Percentiles rank a stretch among this genome's conserved stretches.
phyloP scores from a whole-genome alignment of 2,329 filamentous ascomycete genomes.

The Pseudogymnoascus sp. region DNA sequence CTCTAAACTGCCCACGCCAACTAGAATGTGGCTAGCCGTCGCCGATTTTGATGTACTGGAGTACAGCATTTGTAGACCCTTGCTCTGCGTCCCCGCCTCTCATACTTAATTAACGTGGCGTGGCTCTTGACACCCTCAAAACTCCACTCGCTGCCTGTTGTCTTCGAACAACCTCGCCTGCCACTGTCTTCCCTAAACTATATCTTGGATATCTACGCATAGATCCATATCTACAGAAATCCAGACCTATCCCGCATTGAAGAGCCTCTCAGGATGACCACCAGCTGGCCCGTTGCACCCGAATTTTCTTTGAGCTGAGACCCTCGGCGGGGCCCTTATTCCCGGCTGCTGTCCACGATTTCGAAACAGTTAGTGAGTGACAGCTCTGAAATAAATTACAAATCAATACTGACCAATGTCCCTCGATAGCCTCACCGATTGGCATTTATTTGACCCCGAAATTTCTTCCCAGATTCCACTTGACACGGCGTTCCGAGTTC shows the following conservation, averaged over 20 bases:
- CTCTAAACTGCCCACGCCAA: neutral
- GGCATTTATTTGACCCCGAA: neutral
- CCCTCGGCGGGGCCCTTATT: neutral
- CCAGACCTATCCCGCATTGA: neutral
- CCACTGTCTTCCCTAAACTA: neutral
- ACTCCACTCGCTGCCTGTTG: neutral
- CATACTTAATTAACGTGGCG: slow-evolving; percentile 5
- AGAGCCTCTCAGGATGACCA: neutral
- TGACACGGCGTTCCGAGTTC: neutral
- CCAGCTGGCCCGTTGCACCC: neutral
- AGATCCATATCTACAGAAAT: neutral
- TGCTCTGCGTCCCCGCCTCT: neutral
- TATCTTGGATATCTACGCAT: neutral
- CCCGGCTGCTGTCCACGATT: neutral
- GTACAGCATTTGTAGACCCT: neutral
- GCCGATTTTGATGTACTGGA: neutral
- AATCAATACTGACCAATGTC: neutral
- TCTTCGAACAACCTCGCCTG: neutral
- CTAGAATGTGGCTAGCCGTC: neutral
- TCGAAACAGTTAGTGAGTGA: neutral
- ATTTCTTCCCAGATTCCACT: neutral
- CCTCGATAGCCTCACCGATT: neutral
- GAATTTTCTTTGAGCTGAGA: slow-evolving; percentile 1
- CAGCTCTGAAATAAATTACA: neutral
- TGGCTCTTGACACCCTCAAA: slow-evolving; percentile 3